phyloP scores from a whole-genome alignment of 2,329 filamentous ascomycete species.

The Ceratocystiopsis minuta region DNA sequence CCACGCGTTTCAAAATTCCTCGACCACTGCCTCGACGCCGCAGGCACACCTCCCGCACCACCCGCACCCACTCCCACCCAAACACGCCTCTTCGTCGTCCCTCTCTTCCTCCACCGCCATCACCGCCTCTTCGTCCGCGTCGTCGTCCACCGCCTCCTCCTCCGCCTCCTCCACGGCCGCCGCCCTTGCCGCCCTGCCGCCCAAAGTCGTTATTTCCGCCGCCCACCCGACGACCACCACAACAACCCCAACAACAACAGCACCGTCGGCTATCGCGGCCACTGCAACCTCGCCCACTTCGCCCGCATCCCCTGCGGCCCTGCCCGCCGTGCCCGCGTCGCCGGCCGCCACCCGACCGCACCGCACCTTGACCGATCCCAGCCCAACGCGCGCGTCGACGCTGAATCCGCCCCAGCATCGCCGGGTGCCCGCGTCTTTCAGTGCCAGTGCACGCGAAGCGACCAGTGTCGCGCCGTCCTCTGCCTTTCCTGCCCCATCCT shows the following conservation, averaged over 20 bases:
- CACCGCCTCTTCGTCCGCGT: slow-evolving; percentile 3
- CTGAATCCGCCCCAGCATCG: slow-evolving; percentile 18
- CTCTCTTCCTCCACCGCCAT: slow-evolving; percentile 2
- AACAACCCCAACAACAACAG: slow-evolving; percentile 1
- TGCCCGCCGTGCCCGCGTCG: not conserved
- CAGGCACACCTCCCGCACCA: slow-evolving; percentile 1
- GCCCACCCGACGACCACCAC: slow-evolving; percentile 4
- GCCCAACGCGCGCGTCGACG: slow-evolving; percentile 12
- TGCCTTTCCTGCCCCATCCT: slow-evolving; percentile 1
- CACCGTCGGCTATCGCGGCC: slow-evolving; percentile 3
- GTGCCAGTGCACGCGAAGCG: slow-evolving; percentile 18
- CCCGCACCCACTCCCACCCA: not conserved
- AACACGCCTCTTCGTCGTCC: slow-evolving; percentile 4
- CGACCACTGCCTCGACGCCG: not conserved
- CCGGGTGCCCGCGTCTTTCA: slow-evolving; percentile 21
- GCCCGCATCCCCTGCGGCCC: not conserved
- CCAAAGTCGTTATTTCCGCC: not conserved
- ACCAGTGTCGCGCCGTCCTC: not conserved
- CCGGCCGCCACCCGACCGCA: slow-evolving; percentile 9
- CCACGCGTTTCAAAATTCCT: slow-evolving; percentile 4
- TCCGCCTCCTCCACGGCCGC: not conserved
- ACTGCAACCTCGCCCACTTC: slow-evolving; percentile 5
- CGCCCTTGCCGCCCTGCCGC: slow-evolving; percentile 1
- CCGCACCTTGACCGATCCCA: slow-evolving; percentile 13
- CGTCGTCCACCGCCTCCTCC: not conserved